These are phyloP conservation scores for Ceratobasidium sp. DNA, from an alignment of 1,284 basidiomycete genomes.

Conservation along the genomic window DNA sequence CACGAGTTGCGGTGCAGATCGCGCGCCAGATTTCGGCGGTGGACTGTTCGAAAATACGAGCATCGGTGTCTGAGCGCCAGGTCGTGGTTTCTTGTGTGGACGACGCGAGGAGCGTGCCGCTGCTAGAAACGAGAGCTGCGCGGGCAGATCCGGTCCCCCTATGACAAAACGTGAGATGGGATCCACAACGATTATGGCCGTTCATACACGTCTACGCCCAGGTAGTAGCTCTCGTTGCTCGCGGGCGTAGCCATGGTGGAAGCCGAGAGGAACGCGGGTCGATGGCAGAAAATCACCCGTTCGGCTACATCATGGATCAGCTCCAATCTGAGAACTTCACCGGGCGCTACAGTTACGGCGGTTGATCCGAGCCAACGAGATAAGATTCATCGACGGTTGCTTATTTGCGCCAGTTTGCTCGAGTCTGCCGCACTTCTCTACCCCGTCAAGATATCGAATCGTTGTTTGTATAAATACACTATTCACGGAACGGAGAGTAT, in stretches of 20 bases:
- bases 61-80: slow-evolving; percentile 84
- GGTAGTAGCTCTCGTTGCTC: slow-evolving; percentile 55
- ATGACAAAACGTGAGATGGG: background rate
- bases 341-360: background rate
- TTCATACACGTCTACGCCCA: slow-evolving; percentile 67
- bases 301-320: slow-evolving; percentile 14
- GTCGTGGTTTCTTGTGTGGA: slow-evolving; percentile 83
- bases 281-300: background rate
- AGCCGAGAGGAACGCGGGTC: background rate
- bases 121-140: slow-evolving; percentile 81
- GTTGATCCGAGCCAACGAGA: background rate
- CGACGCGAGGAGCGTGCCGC: slow-evolving; percentile 82
- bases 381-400: background rate
- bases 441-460: background rate
- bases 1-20: slow-evolving; percentile 76
- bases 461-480: background rate
- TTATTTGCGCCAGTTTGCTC: background rate
- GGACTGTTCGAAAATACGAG: slow-evolving; percentile 95
- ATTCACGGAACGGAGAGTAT: background rate
- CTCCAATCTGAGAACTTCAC: background rate
- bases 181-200: background rate
- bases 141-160: slow-evolving; percentile 93
- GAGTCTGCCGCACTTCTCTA: background rate
- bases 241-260: slow-evolving; percentile 12
- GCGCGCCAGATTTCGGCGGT: slow-evolving; percentile 88